A percentile compares a stretch with the other conserved stretches of the same genome.
These are phyloP conservation scores for Sclerotinia subarctica DNA, from an alignment of 2,329 filamentous ascomycete genomes.

Conservation along the genomic window DNA sequence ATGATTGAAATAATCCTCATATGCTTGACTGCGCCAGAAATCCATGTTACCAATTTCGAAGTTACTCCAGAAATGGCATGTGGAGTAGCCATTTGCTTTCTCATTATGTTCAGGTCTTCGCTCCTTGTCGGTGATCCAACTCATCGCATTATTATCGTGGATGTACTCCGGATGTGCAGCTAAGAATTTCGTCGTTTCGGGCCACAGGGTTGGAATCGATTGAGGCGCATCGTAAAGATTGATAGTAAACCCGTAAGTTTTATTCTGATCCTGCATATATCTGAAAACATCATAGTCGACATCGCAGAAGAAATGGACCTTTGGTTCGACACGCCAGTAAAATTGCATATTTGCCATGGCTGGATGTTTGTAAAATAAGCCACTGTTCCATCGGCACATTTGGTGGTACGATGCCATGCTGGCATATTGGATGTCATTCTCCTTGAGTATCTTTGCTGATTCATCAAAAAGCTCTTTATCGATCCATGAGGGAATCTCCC, in stretches of 20 bases:
- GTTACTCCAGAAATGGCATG: conserved; percentile 99
- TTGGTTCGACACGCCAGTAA: conserved; percentile 98
- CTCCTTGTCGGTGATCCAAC: conserved; percentile 78
- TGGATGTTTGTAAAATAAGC: conserved; percentile 95
- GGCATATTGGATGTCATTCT: conserved; percentile 87
- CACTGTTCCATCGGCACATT: conserved; percentile 99
- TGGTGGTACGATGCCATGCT: conserved; percentile 89
- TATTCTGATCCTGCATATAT: conserved; percentile 97
- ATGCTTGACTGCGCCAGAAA: conserved; percentile 87
- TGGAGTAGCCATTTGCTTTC: conserved; percentile 88
- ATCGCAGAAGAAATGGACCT: conserved; percentile 99
- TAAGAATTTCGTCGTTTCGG: conserved; percentile 90
- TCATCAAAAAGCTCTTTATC: conserved; percentile 81
- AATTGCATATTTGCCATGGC: conserved; percentile 78
- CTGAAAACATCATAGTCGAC: conserved; percentile 98
- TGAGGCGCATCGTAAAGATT: conserved; percentile 90
- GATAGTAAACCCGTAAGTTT: conserved; percentile 98
- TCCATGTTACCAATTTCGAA: conserved; percentile 93
- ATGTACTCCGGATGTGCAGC: conserved; percentile 78
- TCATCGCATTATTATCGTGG: conserved; percentile 78
- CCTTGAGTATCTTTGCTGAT: conserved; percentile 76
- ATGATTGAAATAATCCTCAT: conserved; percentile 95
- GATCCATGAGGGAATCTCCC: conserved; percentile 90
- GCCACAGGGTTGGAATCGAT: conserved; percentile 86
- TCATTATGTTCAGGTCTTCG: conserved; percentile 75